A percentile compares a stretch with the other conserved stretches of the same genome.
Evolutionary conservation across 1,284 basidiomycete genomes (phyloP).

Genomic region (Ceratobasidium sp.): DNA sequence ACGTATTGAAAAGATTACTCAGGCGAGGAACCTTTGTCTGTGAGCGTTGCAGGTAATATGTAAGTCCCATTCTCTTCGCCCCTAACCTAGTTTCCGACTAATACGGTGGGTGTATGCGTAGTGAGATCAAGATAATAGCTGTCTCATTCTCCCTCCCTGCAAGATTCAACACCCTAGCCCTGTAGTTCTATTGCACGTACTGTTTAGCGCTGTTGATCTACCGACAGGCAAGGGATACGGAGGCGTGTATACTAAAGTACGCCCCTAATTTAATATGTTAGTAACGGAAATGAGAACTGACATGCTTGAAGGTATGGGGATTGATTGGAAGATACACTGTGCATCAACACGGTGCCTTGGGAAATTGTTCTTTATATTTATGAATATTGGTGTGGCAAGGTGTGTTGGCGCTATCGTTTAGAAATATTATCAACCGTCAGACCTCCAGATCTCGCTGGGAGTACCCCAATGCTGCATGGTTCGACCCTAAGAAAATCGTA

Average conservation of each 20-base stretch:
- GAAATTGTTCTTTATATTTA: constrained; percentile 91
- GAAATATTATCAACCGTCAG: no score
- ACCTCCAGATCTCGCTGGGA: no score
- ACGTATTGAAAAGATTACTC: no score
- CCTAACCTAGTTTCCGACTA: background rate
- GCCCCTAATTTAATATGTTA: constrained; percentile 46
- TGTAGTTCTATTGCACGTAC: constrained; percentile 94
- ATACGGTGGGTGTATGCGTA: constrained; percentile 50
- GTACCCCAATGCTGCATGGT: no score
- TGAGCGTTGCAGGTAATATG: constrained; percentile 93
- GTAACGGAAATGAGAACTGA: background rate
- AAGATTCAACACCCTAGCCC: constrained; percentile 89
- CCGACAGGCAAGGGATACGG: constrained; percentile 91
- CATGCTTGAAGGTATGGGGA: constrained; percentile 67
- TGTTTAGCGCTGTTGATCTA: constrained; percentile 92
- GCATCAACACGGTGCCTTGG: constrained; percentile 83
- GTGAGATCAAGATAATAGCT: constrained; percentile 90
- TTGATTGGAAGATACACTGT: constrained; percentile 92
- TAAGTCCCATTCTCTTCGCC: constrained; percentile 55
- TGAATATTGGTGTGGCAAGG: no score
- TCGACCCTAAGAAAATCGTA: no score
- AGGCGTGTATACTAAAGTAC: constrained; percentile 88
- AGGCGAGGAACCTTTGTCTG: no score
- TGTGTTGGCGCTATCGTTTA: no score
- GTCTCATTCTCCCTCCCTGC: constrained; percentile 94